Base-by-base conservation (phyloP, 306 rosid genomes). In the Vigna trinervia region DNA sequence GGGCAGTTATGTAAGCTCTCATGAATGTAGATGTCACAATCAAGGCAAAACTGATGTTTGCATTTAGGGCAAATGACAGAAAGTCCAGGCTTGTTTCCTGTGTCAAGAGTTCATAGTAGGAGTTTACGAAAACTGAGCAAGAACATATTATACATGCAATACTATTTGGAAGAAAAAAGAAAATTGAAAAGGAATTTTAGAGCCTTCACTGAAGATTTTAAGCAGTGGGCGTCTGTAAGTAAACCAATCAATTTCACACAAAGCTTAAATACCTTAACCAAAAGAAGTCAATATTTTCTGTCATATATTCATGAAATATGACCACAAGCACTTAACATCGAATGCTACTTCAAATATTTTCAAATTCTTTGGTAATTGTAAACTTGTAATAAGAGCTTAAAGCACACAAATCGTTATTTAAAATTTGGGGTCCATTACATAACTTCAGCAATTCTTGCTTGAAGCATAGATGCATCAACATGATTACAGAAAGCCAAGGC, bases 1-100 rank as follows among this genome's bases (percentile, higher is more conserved):
- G 98, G 98, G 88, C 98, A 92, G 74, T 95, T 90, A 76, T 92
- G 98, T 87, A 95, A 87, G 89, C 91, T 95, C 86, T 95, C 97
- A 14, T 92, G 98, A 68, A 95, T 85, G 75, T 95, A 92, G 50
- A 90, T 92, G 82, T 92, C 97, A 26, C 98, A 92, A 74, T 90
- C 98, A 26, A 95, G 93, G 86, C 96, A 95, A 80, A 95, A 95
- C 43, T 87, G 90, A 13, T 87, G 92, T 83, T 89, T 90, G 89
- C 99, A 95, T 78, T 88, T 92, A 10, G 96, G 96, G 77, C 99
- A 89, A 62, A 84, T 51, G 58, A 90, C 97, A n/a, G 89, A 88
- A 28, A 88, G 88, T 74, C 92, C 78, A 3, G 93, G 86, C 74
- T 84, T 88, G 82, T 86, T 90, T 82, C 97, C 97, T 95, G 97